Evolutionary conservation across 148 eudicot genomes (phyloP), one percentile per base, ranked within the genome.

Genomic region (Chenopodium formosanum): DNA sequence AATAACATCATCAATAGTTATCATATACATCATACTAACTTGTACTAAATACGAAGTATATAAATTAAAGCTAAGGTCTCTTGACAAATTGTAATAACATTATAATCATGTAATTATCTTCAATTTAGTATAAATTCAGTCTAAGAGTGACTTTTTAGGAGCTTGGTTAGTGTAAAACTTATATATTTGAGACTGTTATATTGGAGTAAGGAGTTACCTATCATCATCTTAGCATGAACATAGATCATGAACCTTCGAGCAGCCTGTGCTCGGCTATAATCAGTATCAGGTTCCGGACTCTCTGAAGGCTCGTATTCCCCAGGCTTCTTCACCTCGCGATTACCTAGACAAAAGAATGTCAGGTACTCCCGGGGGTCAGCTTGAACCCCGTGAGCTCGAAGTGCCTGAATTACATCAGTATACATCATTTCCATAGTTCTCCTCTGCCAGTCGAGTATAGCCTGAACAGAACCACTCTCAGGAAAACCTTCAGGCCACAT

Each of bases 381-480:
- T 64, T 82, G 81, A 12, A 84, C 64, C 52, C 91, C 90, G 17
- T 89, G 86, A 29, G 85, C 86, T 60, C 77, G 82, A 12, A 89
- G 82, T 19, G 88, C 90, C 48, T 86, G 86, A 75, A 84, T 83
- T 1, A 89, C 73, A 64, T 89, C 90, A 22, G 87, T 84, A 58
- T 89, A 89, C 91, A 89, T 89, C 91, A 87, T 89, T 75, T 87
- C 88, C 88, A 89, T 82, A 16, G 91, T 89, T 75, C 90, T 81
- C 71, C 85, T 89, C n/a, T 89, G 91, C 91, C 91, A 89, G 71
- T 89, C 88, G 44, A 89, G 79, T 29, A 89, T 87, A 0, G 91
- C 91, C 79, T 89, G 90, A 13, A 86, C 90, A 1, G 91, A 82
- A 1, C 82, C 85, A 20, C 91, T 87, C 22, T 84, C 87, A 2